Base-by-base conservation (phyloP, 306 rosid species). In the Citrullus amarus region DNA sequence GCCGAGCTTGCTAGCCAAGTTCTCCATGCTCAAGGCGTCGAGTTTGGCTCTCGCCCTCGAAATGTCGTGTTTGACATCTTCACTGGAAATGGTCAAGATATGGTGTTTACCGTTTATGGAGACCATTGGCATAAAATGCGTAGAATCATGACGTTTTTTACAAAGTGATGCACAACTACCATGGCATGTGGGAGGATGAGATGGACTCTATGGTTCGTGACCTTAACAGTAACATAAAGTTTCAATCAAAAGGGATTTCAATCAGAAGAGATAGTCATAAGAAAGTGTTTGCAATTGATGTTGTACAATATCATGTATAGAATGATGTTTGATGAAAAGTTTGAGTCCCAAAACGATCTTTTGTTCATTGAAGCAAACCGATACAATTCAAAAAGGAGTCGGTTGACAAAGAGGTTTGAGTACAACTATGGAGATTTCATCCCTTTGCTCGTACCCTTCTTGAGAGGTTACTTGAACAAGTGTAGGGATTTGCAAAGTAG, bases 81-180 rank as follows among this genome's bases (percentile, higher is more conserved):
- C 84, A 91, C 96, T 0, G 94, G 97, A 9, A 89, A 86, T 54
- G 97, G 96, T 6, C 94, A 91, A 70, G 97, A 93, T 85, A 93
- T 91, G 97, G 93, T 92, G 15, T 93, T 93, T 84, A 91, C 91
- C 0, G 71, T 88, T 0, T 91, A 90, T 2, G 96, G 96, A 0
- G 94, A 93, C 9, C 96, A 93, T 34, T 93, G 96, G 97, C 90
- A 93, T 46, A 93, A 89, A 77, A 93, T 93, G 96, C 88, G 96
- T 0, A 80, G 97, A 36, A 89, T 91, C 58, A 93, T 93, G 97
- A 89, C 96, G 28, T 93, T 93, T 59, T 93, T 93, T 88, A 93
- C 97, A 93, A 89, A 81, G 97, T 91, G 22, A 92, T 93, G 53
- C 87, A 91, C 2, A 82, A 83, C 0, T 86, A 89, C 18, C 88